A percentile compares a stretch with the other conserved stretches of the same genome.
Evolutionary conservation across 148 eudicot genomes (phyloP).

Genomic region (Camellia lanceoleosa): DNA sequence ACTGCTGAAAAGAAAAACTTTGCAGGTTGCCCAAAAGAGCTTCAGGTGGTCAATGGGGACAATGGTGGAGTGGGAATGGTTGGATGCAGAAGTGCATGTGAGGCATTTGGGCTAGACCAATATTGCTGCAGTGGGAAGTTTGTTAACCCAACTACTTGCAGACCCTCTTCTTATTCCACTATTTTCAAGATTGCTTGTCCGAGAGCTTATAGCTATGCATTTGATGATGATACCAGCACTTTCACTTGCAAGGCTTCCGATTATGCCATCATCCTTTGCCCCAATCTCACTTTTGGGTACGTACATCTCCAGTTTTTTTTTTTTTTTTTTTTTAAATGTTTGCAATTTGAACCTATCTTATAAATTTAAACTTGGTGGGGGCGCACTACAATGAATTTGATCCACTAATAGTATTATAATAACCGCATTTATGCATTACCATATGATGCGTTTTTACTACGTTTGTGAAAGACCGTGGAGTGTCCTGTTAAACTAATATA

Average conservation of each 20-base stretch:
- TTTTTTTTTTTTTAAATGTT: no score
- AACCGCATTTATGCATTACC: no score
- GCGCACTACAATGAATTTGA: no score
- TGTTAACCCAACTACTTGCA: slow-evolving; percentile 76
- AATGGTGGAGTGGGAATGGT: slow-evolving; percentile 50
- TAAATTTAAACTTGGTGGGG: no score
- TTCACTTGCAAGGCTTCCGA: slow-evolving; percentile 89
- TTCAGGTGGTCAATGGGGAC: slow-evolving; percentile 69
- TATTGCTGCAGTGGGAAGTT: slow-evolving; percentile 88
- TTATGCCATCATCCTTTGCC: slow-evolving; percentile 70
- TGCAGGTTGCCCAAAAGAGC: slow-evolving; percentile 92
- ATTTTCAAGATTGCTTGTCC: slow-evolving; percentile 95
- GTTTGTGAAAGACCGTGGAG: no score
- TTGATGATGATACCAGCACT: slow-evolving; percentile 85
- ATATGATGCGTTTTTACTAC: no score
- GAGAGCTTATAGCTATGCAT: slow-evolving; percentile 88
- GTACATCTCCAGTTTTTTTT: no score
- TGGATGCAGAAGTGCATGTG: slow-evolving; percentile 87
- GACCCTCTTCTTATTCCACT: slow-evolving; percentile 67
- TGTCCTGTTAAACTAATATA: no score
- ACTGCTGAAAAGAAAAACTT: neutral
- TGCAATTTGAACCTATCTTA: no score
- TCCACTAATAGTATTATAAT: no score
- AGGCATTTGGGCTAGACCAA: slow-evolving; percentile 72
- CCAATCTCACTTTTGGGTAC: slow-evolving; percentile 6